These are phyloP conservation scores for Dichotomopilus funicola DNA, from an alignment of 2,329 filamentous ascomycete species.

Conservation along the genomic window DNA sequence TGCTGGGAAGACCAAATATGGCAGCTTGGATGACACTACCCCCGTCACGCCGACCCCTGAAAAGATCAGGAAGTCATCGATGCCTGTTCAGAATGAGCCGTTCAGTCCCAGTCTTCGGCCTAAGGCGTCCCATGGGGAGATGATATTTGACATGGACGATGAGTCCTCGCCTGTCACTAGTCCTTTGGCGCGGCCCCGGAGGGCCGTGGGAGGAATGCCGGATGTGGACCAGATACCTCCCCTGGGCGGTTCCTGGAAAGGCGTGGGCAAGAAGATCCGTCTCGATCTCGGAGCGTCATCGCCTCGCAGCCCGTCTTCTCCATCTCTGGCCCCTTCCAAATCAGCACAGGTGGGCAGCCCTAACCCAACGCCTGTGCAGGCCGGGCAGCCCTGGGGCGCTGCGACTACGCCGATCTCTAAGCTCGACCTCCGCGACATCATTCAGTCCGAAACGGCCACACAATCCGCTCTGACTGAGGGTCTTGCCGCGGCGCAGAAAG, in stretches of 20 bases:
- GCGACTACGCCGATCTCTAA: conserved; percentile 52
- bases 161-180: conserved; percentile 31
- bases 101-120: conserved; percentile 62
- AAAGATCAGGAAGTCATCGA: conserved; percentile 41
- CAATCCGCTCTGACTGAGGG: conserved; percentile 49
- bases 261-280: conserved; percentile 11
- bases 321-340: neutral
- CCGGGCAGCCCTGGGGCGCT: conserved; percentile 44
- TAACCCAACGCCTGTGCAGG: conserved; percentile 15
- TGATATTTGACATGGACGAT: conserved; percentile 95
- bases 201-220: neutral
- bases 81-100: conserved; percentile 44
- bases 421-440: conserved; percentile 69
- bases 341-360: neutral
- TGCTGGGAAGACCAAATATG: conserved; percentile 54
- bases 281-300: conserved; percentile 8
- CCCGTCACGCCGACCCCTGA: conserved; percentile 38
- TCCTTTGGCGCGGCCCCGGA: conserved; percentile 16
- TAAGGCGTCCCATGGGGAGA: conserved; percentile 62
- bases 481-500: conserved; percentile 43
- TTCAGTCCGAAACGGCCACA: conserved; percentile 49
- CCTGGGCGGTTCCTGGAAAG: conserved; percentile 32
- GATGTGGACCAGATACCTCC: conserved; percentile 29
- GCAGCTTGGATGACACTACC: conserved; percentile 58
- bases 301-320: neutral